Conservation (phyloP, 2,329 filamentous ascomycete species). For the Colletotrichum sidae region DNA sequence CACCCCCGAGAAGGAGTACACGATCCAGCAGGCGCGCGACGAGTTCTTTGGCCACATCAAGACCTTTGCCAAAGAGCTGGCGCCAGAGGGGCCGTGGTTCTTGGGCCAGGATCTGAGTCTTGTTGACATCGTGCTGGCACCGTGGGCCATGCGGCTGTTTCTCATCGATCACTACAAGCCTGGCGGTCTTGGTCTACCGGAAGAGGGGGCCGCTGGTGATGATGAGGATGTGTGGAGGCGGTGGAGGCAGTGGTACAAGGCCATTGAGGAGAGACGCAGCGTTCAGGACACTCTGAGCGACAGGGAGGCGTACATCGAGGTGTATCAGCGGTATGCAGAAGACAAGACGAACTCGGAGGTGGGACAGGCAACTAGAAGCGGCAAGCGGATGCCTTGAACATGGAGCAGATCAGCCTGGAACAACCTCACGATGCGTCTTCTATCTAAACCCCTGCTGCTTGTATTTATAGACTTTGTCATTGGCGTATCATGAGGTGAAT, state of each 20-base stretch:
- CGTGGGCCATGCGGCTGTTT: slow-evolving; percentile 79
- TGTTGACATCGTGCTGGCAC: slow-evolving; percentile 77
- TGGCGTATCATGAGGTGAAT: neutral
- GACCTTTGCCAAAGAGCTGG: slow-evolving; percentile 72
- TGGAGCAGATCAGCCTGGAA: neutral
- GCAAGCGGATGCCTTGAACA: slow-evolving; percentile 68
- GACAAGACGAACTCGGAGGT: slow-evolving; percentile 72
- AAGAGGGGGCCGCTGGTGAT: slow-evolving; percentile 42
- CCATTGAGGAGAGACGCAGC: slow-evolving; percentile 69
- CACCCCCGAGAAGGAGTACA: slow-evolving; percentile 60
- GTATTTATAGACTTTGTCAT: neutral
- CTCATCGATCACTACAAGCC: slow-evolving; percentile 80
- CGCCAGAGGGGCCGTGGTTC: slow-evolving; percentile 71
- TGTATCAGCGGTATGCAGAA: slow-evolving; percentile 76
- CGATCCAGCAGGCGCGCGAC: slow-evolving; percentile 63
- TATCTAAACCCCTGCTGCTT: neutral
- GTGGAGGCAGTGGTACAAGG: slow-evolving; percentile 74
- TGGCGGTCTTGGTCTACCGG: slow-evolving; percentile 61
- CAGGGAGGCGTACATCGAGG: slow-evolving; percentile 72
- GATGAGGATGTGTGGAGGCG: slow-evolving; percentile 71
- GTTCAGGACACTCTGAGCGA: slow-evolving; percentile 77
- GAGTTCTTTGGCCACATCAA: slow-evolving; percentile 71
- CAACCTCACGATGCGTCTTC: neutral
- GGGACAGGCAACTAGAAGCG: slow-evolving; percentile 71
- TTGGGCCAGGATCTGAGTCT: slow-evolving; percentile 71